A percentile compares a stretch with the other conserved stretches of the same genome.
Evolutionary conservation across 441 rosid species (phyloP).

Genomic region (Sinapis alba): DNA sequence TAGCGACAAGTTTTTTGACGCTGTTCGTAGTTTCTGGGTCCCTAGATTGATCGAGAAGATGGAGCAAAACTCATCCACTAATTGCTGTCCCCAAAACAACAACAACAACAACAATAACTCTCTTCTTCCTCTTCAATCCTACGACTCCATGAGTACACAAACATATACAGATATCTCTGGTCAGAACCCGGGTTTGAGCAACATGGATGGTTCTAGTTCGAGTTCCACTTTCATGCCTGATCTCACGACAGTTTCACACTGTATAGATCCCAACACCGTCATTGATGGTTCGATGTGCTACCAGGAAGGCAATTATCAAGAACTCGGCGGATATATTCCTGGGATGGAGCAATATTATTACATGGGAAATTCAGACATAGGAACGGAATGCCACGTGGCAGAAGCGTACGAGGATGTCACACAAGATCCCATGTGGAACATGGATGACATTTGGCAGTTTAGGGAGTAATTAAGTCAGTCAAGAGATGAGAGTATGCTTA

Average conservation of each 20-base stretch:
- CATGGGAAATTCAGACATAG: not conserved
- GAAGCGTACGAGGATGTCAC: conserved; percentile 1
- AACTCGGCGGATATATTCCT: not conserved
- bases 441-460: not conserved
- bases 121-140: not conserved
- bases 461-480: not conserved
- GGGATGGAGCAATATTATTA: not conserved
- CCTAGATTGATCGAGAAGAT: conserved; percentile 1
- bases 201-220: not conserved
- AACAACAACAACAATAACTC: not conserved
- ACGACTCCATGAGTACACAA: not conserved
- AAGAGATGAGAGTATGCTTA: not conserved
- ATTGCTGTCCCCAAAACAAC: not conserved
- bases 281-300: not conserved
- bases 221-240: not conserved
- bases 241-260: not conserved
- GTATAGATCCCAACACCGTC: not conserved
- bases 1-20: not conserved
- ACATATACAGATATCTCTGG: not conserved
- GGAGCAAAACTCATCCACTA: not conserved
- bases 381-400: not conserved
- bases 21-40: not conserved
- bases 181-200: not conserved
- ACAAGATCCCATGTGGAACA: not conserved
- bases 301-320: not conserved